A percentile compares a stretch with the other conserved stretches of the same genome.
These are phyloP conservation scores for Oryza longistaminata DNA, from an alignment of 176 grass and related monocot species.

Conservation along the genomic window DNA sequence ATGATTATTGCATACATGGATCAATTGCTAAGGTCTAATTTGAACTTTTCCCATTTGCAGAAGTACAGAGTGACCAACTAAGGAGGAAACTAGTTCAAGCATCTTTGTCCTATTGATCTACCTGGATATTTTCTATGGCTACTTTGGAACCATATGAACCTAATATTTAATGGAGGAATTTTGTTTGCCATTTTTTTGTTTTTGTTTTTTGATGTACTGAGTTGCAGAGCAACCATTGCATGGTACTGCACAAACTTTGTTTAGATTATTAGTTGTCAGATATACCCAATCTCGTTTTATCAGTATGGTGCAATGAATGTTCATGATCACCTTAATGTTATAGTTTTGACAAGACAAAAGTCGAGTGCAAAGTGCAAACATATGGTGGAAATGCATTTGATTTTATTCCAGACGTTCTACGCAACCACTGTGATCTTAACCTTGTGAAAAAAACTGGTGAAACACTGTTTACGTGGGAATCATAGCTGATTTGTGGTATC, in stretches of 20 bases:
- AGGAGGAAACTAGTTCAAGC: no score
- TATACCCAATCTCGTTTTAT: not conserved
- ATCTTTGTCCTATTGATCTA: not conserved
- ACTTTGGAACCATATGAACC: not conserved
- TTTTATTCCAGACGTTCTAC: not conserved
- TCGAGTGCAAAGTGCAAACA: not conserved
- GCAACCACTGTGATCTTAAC: not conserved
- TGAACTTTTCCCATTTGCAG: slow-evolving; percentile 41
- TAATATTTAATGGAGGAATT: not conserved
- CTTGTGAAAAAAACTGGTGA: not conserved
- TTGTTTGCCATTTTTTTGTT: no score
- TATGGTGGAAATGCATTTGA: not conserved
- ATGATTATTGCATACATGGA: not conserved
- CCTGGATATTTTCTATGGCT: not conserved
- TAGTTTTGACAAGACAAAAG: not conserved
- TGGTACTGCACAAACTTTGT: not conserved
- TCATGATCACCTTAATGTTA: not conserved
- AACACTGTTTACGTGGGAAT: not conserved
- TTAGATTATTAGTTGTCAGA: not conserved
- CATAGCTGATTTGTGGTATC: not conserved
- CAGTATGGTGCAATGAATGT: not conserved
- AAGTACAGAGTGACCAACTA: slow-evolving; percentile 42
- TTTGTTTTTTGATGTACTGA: no score
- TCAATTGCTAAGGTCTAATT: not conserved
- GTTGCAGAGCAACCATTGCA: no score